Conservation (phyloP, 306 rosid genomes). For the Medicago ruthenica region DNA sequence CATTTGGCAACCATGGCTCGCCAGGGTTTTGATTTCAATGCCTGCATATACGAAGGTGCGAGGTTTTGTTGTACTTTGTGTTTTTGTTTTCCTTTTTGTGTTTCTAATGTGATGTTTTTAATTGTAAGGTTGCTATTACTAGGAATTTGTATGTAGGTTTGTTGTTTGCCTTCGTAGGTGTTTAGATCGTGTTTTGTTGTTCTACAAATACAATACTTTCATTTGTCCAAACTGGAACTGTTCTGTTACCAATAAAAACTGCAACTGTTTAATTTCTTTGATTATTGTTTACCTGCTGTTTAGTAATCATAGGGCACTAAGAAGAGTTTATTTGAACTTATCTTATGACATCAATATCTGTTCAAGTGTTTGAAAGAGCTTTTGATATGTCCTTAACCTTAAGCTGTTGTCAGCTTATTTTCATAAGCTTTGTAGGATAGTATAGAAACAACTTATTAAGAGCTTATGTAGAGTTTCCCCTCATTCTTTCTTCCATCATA, state of each 20-base stretch:
- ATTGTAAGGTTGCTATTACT: background rate
- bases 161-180: background rate
- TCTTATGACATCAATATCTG: background rate
- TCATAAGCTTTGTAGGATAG: background rate
- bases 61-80: constrained; percentile 16
- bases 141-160: background rate
- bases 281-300: background rate
- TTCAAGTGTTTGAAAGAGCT: background rate
- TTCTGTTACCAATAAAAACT: background rate
- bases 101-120: constrained; percentile 13
- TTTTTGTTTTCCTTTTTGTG: background rate
- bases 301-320: background rate
- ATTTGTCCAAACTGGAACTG: background rate
- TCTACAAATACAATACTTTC: constrained; percentile 9
- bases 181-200: background rate
- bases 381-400: background rate
- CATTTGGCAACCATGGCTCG: constrained; percentile 74
- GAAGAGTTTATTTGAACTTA: background rate
- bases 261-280: background rate
- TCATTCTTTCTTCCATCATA: background rate
- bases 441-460: background rate
- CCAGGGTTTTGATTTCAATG: constrained; percentile 86
- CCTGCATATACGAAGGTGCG: constrained; percentile 87
- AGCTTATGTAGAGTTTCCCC: background rate
- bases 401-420: background rate